phyloP scores from a whole-genome alignment of 768 basidiomycete species.

The Trametes villosa region DNA sequence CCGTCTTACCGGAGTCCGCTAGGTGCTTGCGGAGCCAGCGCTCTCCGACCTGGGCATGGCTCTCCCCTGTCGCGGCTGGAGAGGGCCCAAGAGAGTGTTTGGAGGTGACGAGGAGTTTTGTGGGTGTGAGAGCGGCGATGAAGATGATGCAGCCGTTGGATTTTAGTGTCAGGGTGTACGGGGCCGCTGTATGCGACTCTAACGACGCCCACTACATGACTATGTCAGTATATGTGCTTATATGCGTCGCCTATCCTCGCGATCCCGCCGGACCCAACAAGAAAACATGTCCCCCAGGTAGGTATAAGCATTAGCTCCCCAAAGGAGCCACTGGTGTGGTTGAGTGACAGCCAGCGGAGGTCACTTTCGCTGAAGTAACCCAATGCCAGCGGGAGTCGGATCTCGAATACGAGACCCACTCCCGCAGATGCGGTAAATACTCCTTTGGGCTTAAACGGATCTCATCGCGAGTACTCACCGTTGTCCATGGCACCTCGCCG shows the following conservation, averaged over 20 bases:
- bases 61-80: slow-evolving; percentile 34
- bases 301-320: too few relatives aligned
- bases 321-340: too few relatives aligned
- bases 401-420: too few relatives aligned
- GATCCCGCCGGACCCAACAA: too few relatives aligned
- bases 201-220: slow-evolving; percentile 72
- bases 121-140: slow-evolving; percentile 79
- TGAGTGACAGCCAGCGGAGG: too few relatives aligned
- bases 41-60: slow-evolving; percentile 86
- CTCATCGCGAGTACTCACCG: too few relatives aligned
- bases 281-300: too few relatives aligned
- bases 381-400: too few relatives aligned
- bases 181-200: slow-evolving; percentile 66
- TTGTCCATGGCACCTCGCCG: slow-evolving; percentile 94
- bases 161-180: slow-evolving; percentile 89
- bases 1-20: slow-evolving; percentile 59
- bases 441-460: too few relatives aligned
- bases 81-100: slow-evolving; percentile 85
- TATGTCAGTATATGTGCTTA: not conserved
- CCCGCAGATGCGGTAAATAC: too few relatives aligned
- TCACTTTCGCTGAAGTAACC: too few relatives aligned
- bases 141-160: slow-evolving; percentile 98
- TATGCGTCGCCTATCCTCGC: too few relatives aligned
- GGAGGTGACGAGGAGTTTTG: slow-evolving; percentile 82
- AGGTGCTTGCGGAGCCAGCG: slow-evolving; percentile 80